A percentile compares a stretch with the other conserved stretches of the same genome.
Evolutionary conservation across 257 asterid genomes (phyloP).

Genomic region (Haberlea rhodopensis): DNA sequence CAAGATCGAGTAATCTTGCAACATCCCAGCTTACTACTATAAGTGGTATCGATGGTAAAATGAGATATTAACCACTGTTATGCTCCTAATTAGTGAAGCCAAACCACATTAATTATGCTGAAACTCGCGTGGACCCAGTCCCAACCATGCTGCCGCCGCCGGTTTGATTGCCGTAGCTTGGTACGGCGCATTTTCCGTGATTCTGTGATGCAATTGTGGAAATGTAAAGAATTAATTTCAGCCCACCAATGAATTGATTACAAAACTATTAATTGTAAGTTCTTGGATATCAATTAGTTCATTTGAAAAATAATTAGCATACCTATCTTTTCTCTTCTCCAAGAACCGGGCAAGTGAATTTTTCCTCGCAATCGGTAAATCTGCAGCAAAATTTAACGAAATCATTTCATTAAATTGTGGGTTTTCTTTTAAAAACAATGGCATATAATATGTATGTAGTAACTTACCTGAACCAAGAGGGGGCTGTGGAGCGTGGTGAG

Average conservation of each 20-base stretch:
- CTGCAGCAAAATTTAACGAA: slow-evolving; percentile 38
- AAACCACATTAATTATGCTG: too few relatives aligned
- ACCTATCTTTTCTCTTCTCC: slow-evolving; percentile 66
- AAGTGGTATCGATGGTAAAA: too few relatives aligned
- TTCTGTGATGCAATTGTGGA: slow-evolving; percentile 15
- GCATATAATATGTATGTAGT: too few relatives aligned
- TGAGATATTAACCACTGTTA: too few relatives aligned
- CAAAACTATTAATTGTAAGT: too few relatives aligned
- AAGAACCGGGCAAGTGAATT: slow-evolving; percentile 56
- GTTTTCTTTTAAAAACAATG: background rate
- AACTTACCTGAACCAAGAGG: slow-evolving; percentile 39
- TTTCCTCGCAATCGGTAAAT: slow-evolving; percentile 64
- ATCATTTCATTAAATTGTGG: background rate
- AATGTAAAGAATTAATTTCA: background rate
- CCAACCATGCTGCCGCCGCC: slow-evolving; percentile 31
- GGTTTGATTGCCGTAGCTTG: slow-evolving; percentile 35
- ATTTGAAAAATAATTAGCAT: too few relatives aligned
- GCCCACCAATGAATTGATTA: background rate
- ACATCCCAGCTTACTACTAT: too few relatives aligned
- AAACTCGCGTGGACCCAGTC: slow-evolving; percentile 30
- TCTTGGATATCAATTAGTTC: too few relatives aligned
- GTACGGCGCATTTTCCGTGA: slow-evolving; percentile 36
- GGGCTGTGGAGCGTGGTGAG: slow-evolving; percentile 23
- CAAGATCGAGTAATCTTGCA: too few relatives aligned
- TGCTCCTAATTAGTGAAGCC: too few relatives aligned